Conservation (phyloP, 768 basidiomycete genomes). For the Mycena vulgaris region DNA sequence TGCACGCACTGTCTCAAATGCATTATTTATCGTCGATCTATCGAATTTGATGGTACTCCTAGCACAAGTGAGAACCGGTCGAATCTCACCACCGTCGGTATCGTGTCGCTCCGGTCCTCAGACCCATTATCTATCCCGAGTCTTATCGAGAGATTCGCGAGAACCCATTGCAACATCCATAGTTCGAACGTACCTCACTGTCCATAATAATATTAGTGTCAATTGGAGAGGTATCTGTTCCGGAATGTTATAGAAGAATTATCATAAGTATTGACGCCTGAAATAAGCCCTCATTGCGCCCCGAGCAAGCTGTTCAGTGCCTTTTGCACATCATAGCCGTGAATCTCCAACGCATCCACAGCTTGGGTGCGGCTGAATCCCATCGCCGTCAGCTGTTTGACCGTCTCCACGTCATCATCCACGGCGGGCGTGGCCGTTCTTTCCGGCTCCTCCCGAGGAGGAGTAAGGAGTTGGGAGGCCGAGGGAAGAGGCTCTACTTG, state of each 20-base stretch:
- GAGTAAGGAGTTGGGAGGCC: conserved; percentile 55
- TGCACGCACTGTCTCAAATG: conserved; percentile 3
- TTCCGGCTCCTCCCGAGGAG: conserved; percentile 62
- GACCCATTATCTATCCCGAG: too few species aligned
- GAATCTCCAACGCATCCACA: conserved; percentile 86
- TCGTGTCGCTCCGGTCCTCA: too few species aligned
- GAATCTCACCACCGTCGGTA: too few species aligned
- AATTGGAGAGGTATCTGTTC: background rate
- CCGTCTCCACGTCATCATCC: conserved; percentile 82
- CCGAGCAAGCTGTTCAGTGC: conserved; percentile 41
- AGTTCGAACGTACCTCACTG: too few species aligned
- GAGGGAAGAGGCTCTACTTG: conserved; percentile 62
- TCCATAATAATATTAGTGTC: background rate
- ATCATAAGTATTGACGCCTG: conserved; percentile 26
- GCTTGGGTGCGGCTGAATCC: conserved; percentile 91
- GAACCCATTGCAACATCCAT: too few species aligned
- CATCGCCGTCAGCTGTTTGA: conserved; percentile 89
- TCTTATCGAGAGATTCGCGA: too few species aligned
- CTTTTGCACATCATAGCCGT: conserved; percentile 85
- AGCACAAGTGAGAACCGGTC: too few species aligned
- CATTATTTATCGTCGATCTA: background rate
- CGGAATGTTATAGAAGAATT: conserved; percentile 34
- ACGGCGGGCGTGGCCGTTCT: conserved; percentile 64
- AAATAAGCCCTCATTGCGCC: conserved; percentile 25
- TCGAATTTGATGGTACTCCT: background rate